Evolutionary conservation across 2,329 filamentous ascomycete genomes (phyloP).

Genomic region (Verticillium longisporum): DNA sequence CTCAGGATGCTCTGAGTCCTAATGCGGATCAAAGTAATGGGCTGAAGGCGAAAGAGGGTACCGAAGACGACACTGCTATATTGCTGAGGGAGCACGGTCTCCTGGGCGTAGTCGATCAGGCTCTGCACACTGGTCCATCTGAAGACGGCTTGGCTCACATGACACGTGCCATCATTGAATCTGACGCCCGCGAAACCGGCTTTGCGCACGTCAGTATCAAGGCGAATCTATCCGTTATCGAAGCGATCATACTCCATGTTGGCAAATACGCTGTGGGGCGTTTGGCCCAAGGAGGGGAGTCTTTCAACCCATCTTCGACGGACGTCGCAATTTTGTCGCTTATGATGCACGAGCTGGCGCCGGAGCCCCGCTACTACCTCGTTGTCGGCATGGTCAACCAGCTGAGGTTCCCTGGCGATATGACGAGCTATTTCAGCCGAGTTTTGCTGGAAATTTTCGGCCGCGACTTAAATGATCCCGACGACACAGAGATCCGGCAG

Average conservation of each 20-base stretch:
- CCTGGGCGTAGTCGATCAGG: constrained; percentile 51
- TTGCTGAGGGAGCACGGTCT: constrained; percentile 49
- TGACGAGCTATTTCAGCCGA: constrained; percentile 91
- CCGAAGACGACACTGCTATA: constrained; percentile 56
- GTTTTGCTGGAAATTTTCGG: constrained; percentile 80
- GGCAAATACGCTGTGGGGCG: constrained; percentile 64
- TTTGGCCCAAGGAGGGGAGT: constrained; percentile 48
- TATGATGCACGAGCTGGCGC: constrained; percentile 65
- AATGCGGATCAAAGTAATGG: constrained; percentile 44
- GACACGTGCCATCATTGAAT: constrained; percentile 62
- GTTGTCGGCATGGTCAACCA: constrained; percentile 84
- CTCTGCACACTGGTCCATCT: constrained; percentile 54
- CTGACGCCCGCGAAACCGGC: constrained; percentile 50
- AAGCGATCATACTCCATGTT: constrained; percentile 78
- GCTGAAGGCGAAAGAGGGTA: constrained; percentile 58
- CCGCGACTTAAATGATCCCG: constrained; percentile 63
- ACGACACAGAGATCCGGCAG: constrained; percentile 78
- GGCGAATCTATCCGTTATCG: constrained; percentile 65
- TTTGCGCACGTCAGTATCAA: constrained; percentile 61
- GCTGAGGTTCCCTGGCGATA: constrained; percentile 79
- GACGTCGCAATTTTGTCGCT: constrained; percentile 70
- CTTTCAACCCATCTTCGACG: constrained; percentile 58
- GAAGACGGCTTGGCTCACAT: constrained; percentile 73
- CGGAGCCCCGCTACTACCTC: constrained; percentile 79
- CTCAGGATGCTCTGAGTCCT: constrained; percentile 5